These are phyloP conservation scores for Solanum rostratum DNA, from an alignment of 257 asterid genomes.

Conservation along the genomic window DNA sequence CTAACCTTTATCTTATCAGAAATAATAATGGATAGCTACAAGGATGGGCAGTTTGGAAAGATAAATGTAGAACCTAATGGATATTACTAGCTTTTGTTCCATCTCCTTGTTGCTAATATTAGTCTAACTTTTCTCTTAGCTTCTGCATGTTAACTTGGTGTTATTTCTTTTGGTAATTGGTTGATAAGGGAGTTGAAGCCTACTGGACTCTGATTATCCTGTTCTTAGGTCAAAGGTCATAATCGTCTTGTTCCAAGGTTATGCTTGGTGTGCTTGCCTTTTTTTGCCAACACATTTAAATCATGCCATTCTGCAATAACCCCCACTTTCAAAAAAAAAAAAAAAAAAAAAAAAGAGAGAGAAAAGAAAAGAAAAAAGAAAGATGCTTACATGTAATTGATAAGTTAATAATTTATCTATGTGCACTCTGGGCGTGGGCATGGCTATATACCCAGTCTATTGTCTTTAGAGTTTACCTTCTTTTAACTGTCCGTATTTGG, in stretches of 20 bases:
- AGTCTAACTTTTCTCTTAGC: background rate
- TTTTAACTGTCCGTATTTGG: background rate
- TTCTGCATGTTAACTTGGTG: background rate
- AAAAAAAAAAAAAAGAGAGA: too few relatives aligned
- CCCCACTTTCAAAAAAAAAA: background rate
- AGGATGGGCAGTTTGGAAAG: background rate
- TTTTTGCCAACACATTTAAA: background rate
- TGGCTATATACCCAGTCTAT: background rate
- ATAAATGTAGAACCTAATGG: background rate
- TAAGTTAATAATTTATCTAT: background rate
- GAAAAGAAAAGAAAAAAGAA: background rate
- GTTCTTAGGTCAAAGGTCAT: background rate
- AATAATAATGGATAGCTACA: background rate
- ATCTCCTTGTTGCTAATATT: background rate
- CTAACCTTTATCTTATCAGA: background rate
- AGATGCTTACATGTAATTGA: background rate
- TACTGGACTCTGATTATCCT: background rate
- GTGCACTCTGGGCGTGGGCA: background rate
- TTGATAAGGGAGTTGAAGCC: background rate
- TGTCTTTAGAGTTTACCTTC: background rate
- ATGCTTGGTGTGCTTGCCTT: background rate
- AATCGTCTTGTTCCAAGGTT: background rate
- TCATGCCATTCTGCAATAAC: background rate
- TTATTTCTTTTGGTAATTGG: background rate
- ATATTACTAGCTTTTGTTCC: background rate